Conservation (phyloP, 768 basidiomycete species). For the Hericium rajendrae region DNA sequence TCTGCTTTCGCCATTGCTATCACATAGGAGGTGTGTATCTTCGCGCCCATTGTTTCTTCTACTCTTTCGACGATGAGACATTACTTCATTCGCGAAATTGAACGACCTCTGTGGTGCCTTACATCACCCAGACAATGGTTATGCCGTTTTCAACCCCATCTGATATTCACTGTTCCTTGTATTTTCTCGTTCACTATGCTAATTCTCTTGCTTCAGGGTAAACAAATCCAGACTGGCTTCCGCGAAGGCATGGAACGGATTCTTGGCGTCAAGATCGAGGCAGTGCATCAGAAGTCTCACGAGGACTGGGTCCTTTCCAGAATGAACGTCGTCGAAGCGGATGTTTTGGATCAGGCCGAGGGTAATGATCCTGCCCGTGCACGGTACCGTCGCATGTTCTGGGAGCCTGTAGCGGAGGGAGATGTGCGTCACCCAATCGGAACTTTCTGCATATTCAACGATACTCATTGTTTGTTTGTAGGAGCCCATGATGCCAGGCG, state of each 20-base stretch:
- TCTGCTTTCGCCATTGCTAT: background rate
- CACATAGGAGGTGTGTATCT: background rate
- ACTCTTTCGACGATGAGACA: constrained; percentile 37
- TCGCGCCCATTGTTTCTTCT: background rate
- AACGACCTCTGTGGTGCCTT: constrained; percentile 52
- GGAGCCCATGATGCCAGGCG: constrained; percentile 55
- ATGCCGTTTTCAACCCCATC: constrained; percentile 64
- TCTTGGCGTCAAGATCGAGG: constrained; percentile 42
- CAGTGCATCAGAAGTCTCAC: constrained; percentile 3
- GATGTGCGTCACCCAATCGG: constrained; percentile 33
- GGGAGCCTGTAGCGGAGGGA: constrained; percentile 70
- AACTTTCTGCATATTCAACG: background rate
- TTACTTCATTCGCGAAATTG: constrained; percentile 59
- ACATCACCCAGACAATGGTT: constrained; percentile 51
- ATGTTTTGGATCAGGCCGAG: constrained; percentile 49
- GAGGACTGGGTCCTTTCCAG: constrained; percentile 20
- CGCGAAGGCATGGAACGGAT: constrained; percentile 71
- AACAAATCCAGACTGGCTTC: constrained; percentile 72
- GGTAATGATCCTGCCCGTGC: constrained; percentile 46
- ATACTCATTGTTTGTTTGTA: constrained; percentile 18
- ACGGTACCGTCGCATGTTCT: constrained; percentile 64
- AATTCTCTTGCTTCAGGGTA: constrained; percentile 33
- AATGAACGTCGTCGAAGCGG: constrained; percentile 49
- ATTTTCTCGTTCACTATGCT: background rate
- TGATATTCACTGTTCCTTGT: constrained; percentile 25